Evolutionary conservation across 140 eudicot genomes (phyloP).

Genomic region (Stevia rebaudiana): DNA sequence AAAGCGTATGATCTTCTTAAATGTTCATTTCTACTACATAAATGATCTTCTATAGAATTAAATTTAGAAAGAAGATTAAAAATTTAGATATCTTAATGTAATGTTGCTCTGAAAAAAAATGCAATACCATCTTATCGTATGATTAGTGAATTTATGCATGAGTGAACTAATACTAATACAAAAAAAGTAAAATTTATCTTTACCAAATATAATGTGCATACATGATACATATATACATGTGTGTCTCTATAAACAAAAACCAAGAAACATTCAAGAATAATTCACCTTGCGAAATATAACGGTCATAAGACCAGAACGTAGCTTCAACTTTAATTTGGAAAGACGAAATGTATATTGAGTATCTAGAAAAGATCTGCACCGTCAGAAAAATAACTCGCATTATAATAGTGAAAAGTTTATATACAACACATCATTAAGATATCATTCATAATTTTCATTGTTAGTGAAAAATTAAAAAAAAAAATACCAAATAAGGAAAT

Average conservation of each 20-base stretch:
- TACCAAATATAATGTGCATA: neutral
- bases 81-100: neutral
- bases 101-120: neutral
- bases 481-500: neutral
- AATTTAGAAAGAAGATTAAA: neutral
- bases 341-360: slow-evolving; percentile 84
- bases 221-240: neutral
- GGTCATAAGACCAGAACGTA: slow-evolving; percentile 81
- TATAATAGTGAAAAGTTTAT: slow-evolving; percentile 5
- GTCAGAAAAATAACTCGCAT: slow-evolving; percentile 12
- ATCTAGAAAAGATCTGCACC: slow-evolving; percentile 87
- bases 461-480: slow-evolving; percentile 7
- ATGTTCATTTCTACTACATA: neutral
- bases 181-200: neutral
- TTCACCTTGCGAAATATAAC: slow-evolving; percentile 69
- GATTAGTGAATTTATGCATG: neutral
- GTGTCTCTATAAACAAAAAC: neutral
- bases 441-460: neutral
- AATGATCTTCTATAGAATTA: neutral
- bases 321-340: slow-evolving; percentile 67
- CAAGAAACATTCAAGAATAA: slow-evolving; percentile 2
- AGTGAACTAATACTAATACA: neutral
- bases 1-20: neutral
- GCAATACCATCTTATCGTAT: neutral
- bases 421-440: slow-evolving; percentile 5